Conservation (phyloP, 2,329 filamentous ascomycete genomes). For the Aspergillus sp. region DNA sequence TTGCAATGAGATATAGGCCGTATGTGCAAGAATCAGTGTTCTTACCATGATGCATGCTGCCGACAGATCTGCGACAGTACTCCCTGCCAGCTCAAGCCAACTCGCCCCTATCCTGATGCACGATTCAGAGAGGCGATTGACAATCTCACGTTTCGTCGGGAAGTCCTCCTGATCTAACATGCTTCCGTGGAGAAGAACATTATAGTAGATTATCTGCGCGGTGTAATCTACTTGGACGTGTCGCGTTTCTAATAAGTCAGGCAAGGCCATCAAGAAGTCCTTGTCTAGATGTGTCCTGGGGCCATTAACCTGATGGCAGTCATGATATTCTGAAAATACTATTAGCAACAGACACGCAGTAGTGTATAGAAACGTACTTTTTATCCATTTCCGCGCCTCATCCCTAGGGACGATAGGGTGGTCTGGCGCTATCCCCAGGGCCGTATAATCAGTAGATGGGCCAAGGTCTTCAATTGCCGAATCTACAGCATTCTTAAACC, state of each 20-base stretch:
- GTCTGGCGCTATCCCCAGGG: fast-evolving
- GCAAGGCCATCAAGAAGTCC: not conserved
- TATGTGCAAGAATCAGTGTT: no score
- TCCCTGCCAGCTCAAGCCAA: no score
- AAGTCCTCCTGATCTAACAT: not conserved
- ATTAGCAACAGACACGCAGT: not conserved
- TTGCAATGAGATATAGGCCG: not conserved
- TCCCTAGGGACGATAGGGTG: not conserved
- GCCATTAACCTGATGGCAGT: not conserved
- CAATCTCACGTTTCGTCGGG: not conserved
- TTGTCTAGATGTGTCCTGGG: not conserved
- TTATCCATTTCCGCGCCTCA: not conserved
- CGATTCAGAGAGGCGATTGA: not conserved
- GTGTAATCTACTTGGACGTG: not conserved
- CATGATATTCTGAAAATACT: not conserved
- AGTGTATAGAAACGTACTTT: not conserved
- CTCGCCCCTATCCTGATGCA: no score
- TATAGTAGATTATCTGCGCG: not conserved
- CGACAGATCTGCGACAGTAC: no score
- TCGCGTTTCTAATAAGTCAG: not conserved
- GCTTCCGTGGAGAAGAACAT: not conserved
- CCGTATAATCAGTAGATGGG: no score
- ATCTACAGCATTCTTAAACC: not conserved
- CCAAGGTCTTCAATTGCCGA: not conserved
- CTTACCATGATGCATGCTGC: not conserved